Conservation (phyloP, 2,329 filamentous ascomycete species). For the Colletotrichum lupini region DNA sequence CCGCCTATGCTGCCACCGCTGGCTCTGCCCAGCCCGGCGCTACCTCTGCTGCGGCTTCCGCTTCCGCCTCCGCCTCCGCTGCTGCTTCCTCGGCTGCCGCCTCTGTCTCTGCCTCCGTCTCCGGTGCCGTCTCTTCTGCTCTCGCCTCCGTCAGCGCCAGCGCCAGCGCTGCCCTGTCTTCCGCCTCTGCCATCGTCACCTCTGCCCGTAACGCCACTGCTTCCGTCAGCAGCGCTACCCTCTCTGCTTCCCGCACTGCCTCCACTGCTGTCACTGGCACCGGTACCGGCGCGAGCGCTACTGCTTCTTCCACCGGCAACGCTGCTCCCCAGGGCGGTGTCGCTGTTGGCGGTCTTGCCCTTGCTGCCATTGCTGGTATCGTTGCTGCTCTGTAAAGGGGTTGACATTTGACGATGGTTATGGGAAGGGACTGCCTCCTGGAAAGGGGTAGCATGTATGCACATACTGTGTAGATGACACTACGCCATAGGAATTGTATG, state of each 20-base stretch:
- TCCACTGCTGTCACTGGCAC: conserved; percentile 6
- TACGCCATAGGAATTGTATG: not conserved
- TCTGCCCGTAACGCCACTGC: not conserved
- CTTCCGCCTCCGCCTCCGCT: not conserved
- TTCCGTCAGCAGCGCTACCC: not conserved
- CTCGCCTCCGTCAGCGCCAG: conserved; percentile 40
- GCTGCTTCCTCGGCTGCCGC: not conserved
- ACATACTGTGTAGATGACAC: not conserved
- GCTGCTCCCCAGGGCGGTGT: conserved; percentile 17
- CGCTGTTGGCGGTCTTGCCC: conserved; percentile 18
- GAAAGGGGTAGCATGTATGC: not conserved
- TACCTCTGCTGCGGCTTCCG: not conserved
- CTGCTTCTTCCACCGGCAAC: conserved; percentile 8
- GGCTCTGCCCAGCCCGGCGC: conserved; percentile 1
- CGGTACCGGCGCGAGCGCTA: conserved; percentile 14
- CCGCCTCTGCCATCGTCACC: conserved; percentile 32
- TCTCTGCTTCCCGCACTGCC: not conserved
- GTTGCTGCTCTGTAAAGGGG: conserved; percentile 23
- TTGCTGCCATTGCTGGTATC: conserved; percentile 27
- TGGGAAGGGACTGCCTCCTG: not conserved
- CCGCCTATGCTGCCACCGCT: conserved; percentile 36
- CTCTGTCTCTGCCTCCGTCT: not conserved
- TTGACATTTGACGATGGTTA: too few species aligned
- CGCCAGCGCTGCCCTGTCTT: conserved; percentile 44
- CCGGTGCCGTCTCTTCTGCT: not conserved